A percentile compares a stretch with the other conserved stretches of the same genome.
These are phyloP conservation scores for Barnettozyma californica DNA, from an alignment of 805 yeast genomes.

Conservation along the genomic window DNA sequence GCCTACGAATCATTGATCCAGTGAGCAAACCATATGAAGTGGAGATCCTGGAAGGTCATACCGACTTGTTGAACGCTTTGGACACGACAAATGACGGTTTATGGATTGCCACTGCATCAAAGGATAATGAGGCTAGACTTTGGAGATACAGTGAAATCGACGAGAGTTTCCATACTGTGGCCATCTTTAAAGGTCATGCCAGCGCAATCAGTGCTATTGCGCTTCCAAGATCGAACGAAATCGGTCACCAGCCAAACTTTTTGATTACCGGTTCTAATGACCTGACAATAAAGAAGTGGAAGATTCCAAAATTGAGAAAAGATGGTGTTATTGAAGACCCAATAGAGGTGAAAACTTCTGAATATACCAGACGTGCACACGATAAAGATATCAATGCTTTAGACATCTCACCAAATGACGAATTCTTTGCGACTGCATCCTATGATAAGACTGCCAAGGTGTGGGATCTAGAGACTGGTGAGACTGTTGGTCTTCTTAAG, in stretches of 20 bases:
- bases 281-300: constrained; percentile 81
- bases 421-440: constrained; percentile 85
- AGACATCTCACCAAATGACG: constrained; percentile 88
- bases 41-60: constrained; percentile 71
- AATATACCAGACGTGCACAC: constrained; percentile 91
- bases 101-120: constrained; percentile 91
- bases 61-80: constrained; percentile 74
- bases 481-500: constrained; percentile 72
- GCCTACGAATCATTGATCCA: constrained; percentile 69
- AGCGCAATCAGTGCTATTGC: constrained; percentile 81
- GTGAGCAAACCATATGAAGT: constrained; percentile 53
- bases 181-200: constrained; percentile 79
- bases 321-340: constrained; percentile 16
- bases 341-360: constrained; percentile 51
- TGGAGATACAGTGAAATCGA: constrained; percentile 61
- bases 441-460: constrained; percentile 89
- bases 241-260: constrained; percentile 45
- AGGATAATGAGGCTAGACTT: constrained; percentile 78
- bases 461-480: constrained; percentile 87
- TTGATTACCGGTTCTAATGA: constrained; percentile 91
- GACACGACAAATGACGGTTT: constrained; percentile 75
- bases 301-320: constrained; percentile 66
- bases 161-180: constrained; percentile 39
- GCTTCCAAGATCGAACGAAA: constrained; percentile 39
- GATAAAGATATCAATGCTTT: constrained; percentile 92